Percentiles rank a stretch among this genome's conserved stretches.
These are phyloP conservation scores for Dryas alaskensis DNA, from an alignment of 306 rosid genomes.

Conservation along the genomic window DNA sequence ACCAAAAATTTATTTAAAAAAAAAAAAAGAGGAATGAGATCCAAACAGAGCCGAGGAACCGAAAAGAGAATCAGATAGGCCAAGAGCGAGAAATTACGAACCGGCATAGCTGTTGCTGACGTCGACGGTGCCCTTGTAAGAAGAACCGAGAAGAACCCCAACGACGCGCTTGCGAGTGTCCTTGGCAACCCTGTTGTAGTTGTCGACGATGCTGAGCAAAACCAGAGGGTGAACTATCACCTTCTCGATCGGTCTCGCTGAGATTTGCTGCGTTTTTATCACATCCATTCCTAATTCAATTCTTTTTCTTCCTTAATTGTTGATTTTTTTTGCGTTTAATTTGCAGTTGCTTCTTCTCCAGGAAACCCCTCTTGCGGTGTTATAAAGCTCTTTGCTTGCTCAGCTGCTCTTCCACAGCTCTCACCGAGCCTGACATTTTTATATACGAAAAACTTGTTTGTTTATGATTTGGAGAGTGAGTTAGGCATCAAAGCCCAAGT, in stretches of 20 bases:
- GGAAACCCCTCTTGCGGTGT: not conserved
- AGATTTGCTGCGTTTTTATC: constrained; percentile 74
- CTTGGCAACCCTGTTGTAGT: constrained; percentile 75
- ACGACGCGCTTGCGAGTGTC: constrained; percentile 77
- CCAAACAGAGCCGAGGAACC: not conserved
- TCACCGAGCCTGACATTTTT: not conserved
- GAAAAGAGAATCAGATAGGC: not conserved
- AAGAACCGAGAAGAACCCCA: constrained; percentile 69
- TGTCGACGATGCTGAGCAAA: constrained; percentile 74
- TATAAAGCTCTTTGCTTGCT: not conserved
- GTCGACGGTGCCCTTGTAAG: constrained; percentile 72
- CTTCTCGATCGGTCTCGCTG: constrained; percentile 59
- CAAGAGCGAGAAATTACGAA: not conserved
- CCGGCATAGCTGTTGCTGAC: constrained; percentile 84
- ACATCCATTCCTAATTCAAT: constrained; percentile 50
- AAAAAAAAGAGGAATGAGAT: constrained; percentile 1
- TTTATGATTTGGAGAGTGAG: not conserved
- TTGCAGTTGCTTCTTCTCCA: constrained; percentile 9
- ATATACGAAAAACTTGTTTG: not conserved
- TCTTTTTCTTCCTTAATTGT: not conserved
- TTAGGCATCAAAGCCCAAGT: not conserved
- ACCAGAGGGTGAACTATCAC: constrained; percentile 76
- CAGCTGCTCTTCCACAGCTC: not conserved
- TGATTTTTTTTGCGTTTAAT: not conserved
- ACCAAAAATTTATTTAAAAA: not conserved